Percentiles rank a stretch among this genome's conserved stretches.
Conservation (phyloP, 73 alveolate species). For the Paramecium sonneborni region DNA sequence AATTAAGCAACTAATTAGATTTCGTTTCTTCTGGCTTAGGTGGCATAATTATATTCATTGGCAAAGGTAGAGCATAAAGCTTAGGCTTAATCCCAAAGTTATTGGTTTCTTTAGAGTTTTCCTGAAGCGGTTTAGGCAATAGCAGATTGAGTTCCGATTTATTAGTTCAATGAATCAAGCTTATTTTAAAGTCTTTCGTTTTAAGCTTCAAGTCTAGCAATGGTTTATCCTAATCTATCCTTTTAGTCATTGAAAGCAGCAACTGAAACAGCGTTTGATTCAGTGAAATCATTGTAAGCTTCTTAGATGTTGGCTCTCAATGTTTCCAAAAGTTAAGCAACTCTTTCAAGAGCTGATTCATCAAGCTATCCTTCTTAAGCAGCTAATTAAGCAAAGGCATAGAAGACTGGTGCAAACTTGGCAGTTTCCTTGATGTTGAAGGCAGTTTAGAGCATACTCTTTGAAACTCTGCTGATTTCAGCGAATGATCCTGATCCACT, state of each 20-base stretch:
- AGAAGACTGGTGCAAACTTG: constrained; percentile 50
- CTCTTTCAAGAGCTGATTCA: constrained; percentile 56
- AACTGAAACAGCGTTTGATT: constrained; percentile 46
- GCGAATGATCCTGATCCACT: constrained; percentile 59
- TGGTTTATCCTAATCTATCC: neutral
- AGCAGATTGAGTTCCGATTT: constrained; percentile 60
- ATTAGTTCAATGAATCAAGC: constrained; percentile 20
- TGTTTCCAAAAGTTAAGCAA: constrained; percentile 47
- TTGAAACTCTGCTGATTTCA: constrained; percentile 43
- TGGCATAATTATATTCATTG: constrained; percentile 59
- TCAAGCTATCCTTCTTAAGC: constrained; percentile 47
- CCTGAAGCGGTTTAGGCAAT: constrained; percentile 55
- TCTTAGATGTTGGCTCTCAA: constrained; percentile 29
- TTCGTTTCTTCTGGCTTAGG: constrained; percentile 47
- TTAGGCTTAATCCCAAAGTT: constrained; percentile 59
- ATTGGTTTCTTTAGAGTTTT: constrained; percentile 56
- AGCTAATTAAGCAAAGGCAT: constrained; percentile 41
- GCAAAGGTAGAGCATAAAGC: constrained; percentile 51
- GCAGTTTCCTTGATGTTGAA: constrained; percentile 44
- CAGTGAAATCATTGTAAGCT: constrained; percentile 42
- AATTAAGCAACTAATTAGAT: constrained; percentile 43
- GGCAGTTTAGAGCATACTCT: constrained; percentile 49
- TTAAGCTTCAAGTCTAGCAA: constrained; percentile 24
- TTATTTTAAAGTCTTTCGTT: constrained; percentile 42
- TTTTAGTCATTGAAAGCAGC: constrained; percentile 61